A percentile compares a stretch with the other conserved stretches of the same genome.
phyloP scores from a whole-genome alignment of 768 basidiomycete genomes.

The Boletellus ananas region DNA sequence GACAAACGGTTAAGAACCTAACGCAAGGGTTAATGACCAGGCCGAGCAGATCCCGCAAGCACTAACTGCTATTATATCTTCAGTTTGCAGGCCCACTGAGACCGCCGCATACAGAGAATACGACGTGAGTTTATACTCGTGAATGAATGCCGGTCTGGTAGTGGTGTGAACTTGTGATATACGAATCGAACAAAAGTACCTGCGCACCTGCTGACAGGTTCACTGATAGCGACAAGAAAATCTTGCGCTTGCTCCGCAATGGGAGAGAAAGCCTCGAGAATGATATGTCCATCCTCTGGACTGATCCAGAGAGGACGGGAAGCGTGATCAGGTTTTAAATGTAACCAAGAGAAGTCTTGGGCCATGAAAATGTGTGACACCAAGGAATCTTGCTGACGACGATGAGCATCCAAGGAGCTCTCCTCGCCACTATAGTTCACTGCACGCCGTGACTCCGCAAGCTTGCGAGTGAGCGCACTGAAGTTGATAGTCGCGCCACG shows the following conservation, averaged over 20 bases:
- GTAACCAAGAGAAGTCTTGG: slow-evolving; percentile 83
- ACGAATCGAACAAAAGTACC: slow-evolving; percentile 18
- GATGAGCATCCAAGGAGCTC: slow-evolving; percentile 58
- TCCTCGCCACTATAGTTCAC: slow-evolving; percentile 38
- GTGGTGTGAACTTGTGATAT: slow-evolving; percentile 23
- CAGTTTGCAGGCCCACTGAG: slow-evolving; percentile 95
- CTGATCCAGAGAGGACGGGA: slow-evolving; percentile 96
- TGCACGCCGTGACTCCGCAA: slow-evolving; percentile 57
- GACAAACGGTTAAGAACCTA: slow-evolving; percentile 80
- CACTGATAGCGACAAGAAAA: slow-evolving; percentile 95
- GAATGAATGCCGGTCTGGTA: slow-evolving; percentile 89
- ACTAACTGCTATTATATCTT: slow-evolving; percentile 96
- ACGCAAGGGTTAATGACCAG: slow-evolving; percentile 31
- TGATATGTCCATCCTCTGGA: slow-evolving; percentile 88
- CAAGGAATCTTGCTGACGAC: slow-evolving; percentile 68
- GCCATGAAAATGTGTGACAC: slow-evolving; percentile 82
- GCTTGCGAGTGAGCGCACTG: slow-evolving; percentile 75
- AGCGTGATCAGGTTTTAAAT: slow-evolving; percentile 86
- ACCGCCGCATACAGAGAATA: slow-evolving; percentile 99
- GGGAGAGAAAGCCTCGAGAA: slow-evolving; percentile 95
- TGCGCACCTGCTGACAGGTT: slow-evolving; percentile 95
- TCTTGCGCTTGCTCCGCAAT: slow-evolving; percentile 98
- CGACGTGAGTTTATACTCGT: slow-evolving; percentile 98
- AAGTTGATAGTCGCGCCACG: slow-evolving; percentile 82
- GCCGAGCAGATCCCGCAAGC: slow-evolving; percentile 12